Conservation (phyloP, 2,329 filamentous ascomycete genomes). For the Fusarium robinianum region DNA sequence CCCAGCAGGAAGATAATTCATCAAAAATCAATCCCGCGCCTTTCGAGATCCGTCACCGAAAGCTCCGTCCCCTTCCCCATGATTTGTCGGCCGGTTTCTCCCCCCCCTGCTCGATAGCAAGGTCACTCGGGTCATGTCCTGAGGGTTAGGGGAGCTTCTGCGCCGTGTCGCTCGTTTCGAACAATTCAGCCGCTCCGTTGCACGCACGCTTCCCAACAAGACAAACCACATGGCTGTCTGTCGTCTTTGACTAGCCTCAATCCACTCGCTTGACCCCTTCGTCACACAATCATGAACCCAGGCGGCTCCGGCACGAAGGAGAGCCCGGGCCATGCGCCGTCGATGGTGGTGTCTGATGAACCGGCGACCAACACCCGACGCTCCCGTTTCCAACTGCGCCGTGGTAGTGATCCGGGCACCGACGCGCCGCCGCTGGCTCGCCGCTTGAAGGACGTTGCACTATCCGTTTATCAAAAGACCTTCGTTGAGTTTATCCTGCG, state of each 20-base stretch:
- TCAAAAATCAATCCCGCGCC: too few species aligned
- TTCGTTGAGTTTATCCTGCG: conserved; percentile 59
- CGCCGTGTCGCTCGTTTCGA: conserved; percentile 27
- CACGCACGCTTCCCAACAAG: conserved; percentile 1
- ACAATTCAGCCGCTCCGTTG: too few species aligned
- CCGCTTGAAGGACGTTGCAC: conserved; percentile 30
- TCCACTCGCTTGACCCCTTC: conserved; percentile 25
- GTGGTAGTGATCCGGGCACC: conserved; percentile 13
- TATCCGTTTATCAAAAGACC: conserved; percentile 43
- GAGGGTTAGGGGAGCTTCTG: conserved; percentile 2
- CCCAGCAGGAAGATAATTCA: too few species aligned
- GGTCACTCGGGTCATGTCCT: conserved; percentile 15
- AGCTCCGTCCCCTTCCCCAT: conserved; percentile 18
- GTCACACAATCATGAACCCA: conserved; percentile 25
- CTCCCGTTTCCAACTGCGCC: too few species aligned
- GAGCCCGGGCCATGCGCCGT: conserved; percentile 19
- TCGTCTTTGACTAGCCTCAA: conserved; percentile 18
- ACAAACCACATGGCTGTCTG: conserved; percentile 4
- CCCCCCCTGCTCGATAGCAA: conserved; percentile 8
- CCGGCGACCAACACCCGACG: too few species aligned
- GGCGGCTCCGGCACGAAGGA: conserved; percentile 18
- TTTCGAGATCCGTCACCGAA: too few species aligned
- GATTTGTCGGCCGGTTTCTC: conserved; percentile 12
- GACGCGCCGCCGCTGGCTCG: conserved; percentile 19
- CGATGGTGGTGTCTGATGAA: too few species aligned